Conservation (phyloP, 495 filamentous ascomycete genomes). For the Opeltia flavorubescens region DNA sequence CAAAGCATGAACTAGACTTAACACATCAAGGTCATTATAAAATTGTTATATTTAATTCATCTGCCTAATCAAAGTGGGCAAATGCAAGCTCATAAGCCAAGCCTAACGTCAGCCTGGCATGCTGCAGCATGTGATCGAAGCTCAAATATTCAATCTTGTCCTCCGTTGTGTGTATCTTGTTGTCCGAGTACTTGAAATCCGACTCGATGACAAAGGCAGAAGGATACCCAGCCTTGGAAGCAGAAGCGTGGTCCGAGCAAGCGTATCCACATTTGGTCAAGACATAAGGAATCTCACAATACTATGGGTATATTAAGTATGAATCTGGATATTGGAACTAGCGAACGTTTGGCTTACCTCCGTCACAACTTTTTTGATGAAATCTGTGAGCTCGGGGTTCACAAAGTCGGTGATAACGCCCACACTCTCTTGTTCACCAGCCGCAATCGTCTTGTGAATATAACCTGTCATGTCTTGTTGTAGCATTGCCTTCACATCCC, state of each 20-base stretch:
- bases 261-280: slow-evolving; percentile 95
- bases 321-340: not conserved
- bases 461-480: slow-evolving; percentile 99
- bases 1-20: too few species aligned
- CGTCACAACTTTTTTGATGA: slow-evolving; percentile 80
- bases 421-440: slow-evolving; percentile 71
- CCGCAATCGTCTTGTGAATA: slow-evolving; percentile 66
- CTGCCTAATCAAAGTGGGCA: slow-evolving; percentile 33
- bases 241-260: slow-evolving; percentile 94
- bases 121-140: slow-evolving; percentile 97
- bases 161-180: slow-evolving; percentile 81
- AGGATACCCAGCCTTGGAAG: slow-evolving; percentile 88
- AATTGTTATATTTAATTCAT: not conserved
- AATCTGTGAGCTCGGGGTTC: slow-evolving; percentile 64
- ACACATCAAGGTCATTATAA: too few species aligned
- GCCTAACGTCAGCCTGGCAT: slow-evolving; percentile 80
- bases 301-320: slow-evolving; percentile 26
- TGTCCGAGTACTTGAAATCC: slow-evolving; percentile 68
- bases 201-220: slow-evolving; percentile 94
- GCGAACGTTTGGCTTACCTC: slow-evolving; percentile 34
- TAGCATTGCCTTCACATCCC: slow-evolving; percentile 89
- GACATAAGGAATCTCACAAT: slow-evolving; percentile 81
- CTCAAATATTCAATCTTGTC: slow-evolving; percentile 78
- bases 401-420: slow-evolving; percentile 93
- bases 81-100: slow-evolving; percentile 81